These are phyloP conservation scores for Euryodendron excelsum DNA, from an alignment of 148 eudicot species.

Conservation along the genomic window DNA sequence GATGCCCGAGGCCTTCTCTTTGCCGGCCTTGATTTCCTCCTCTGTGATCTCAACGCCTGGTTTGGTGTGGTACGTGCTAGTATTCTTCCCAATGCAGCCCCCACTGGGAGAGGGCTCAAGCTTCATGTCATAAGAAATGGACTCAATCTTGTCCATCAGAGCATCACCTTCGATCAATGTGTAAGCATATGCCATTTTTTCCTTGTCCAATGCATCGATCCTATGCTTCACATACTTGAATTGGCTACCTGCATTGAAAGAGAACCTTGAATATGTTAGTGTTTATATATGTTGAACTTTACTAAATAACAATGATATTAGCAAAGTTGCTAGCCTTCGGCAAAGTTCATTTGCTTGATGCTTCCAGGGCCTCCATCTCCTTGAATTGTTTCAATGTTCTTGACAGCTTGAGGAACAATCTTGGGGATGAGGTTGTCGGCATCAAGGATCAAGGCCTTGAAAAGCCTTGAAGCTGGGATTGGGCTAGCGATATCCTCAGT, in stretches of 20 bases:
- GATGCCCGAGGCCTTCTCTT: conserved; percentile 11
- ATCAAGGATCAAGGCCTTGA: conserved; percentile 33
- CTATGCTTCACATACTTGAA: conserved; percentile 11
- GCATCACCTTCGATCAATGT: conserved; percentile 16
- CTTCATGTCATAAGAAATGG: conserved; percentile 6
- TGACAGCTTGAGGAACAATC: conserved; percentile 23
- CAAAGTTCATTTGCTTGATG: conserved; percentile 28
- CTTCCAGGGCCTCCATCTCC: conserved; percentile 33
- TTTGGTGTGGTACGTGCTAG: conserved; percentile 12
- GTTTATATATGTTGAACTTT: too few species aligned
- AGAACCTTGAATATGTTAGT: neutral
- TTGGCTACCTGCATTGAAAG: conserved; percentile 4
- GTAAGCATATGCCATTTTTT: conserved; percentile 1
- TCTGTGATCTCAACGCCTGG: conserved; percentile 18
- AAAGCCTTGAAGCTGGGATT: conserved; percentile 20
- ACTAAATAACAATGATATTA: too few species aligned
- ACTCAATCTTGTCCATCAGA: conserved; percentile 5
- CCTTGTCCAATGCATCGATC: conserved; percentile 17
- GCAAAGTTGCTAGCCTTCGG: conserved; percentile 26
- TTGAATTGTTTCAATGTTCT: conserved; percentile 21
- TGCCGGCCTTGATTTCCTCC: conserved; percentile 18
- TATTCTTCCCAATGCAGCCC: conserved; percentile 11
- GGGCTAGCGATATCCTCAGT: conserved; percentile 20
- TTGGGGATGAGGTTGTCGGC: conserved; percentile 27
- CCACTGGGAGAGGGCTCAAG: conserved; percentile 8